Conservation (phyloP, 106 monocot genomes). For the Iris macrosiphon region DNA sequence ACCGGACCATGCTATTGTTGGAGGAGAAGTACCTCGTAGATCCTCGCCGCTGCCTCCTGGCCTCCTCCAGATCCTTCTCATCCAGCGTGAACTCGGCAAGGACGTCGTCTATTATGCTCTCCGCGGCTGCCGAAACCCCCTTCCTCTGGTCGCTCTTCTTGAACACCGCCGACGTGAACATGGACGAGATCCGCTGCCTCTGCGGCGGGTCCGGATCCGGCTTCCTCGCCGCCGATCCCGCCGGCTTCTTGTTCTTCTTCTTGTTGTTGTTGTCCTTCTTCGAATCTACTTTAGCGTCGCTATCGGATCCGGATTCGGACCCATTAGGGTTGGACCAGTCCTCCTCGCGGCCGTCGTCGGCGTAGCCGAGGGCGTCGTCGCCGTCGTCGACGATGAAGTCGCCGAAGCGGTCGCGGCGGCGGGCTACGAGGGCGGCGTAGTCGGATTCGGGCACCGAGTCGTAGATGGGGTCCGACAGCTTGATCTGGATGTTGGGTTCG, state of each 20-base stretch:
- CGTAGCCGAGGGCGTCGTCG: slow-evolving; percentile 87
- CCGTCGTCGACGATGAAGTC: slow-evolving; percentile 88
- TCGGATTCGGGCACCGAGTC: slow-evolving; percentile 83
- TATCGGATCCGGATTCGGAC: slow-evolving; percentile 4
- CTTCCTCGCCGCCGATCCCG: slow-evolving; percentile 24
- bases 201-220: slow-evolving; percentile 45
- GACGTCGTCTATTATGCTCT: slow-evolving; percentile 78
- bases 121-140: slow-evolving; percentile 29
- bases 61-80: slow-evolving; percentile 65
- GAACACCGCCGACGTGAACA: slow-evolving; percentile 73
- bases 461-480: slow-evolving; percentile 81
- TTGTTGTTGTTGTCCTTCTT: slow-evolving; percentile 19
- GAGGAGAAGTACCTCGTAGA: too few species aligned
- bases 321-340: slow-evolving; percentile 66
- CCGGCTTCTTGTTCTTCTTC: slow-evolving; percentile 26
- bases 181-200: slow-evolving; percentile 68
- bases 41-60: slow-evolving; percentile 36
- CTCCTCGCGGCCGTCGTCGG: slow-evolving; percentile 85
- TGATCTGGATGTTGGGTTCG: slow-evolving; percentile 37
- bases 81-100: slow-evolving; percentile 79
- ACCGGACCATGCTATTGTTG: too few species aligned
- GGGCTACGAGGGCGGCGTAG: slow-evolving; percentile 70
- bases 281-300: too few species aligned
- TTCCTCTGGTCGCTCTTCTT: slow-evolving; percentile 58
- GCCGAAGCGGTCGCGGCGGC: slow-evolving; percentile 51